A percentile compares a stretch with the other conserved stretches of the same genome.
Evolutionary conservation across 352 stramenopile species (phyloP).

Genomic region (Saprolegnia diclina): DNA sequence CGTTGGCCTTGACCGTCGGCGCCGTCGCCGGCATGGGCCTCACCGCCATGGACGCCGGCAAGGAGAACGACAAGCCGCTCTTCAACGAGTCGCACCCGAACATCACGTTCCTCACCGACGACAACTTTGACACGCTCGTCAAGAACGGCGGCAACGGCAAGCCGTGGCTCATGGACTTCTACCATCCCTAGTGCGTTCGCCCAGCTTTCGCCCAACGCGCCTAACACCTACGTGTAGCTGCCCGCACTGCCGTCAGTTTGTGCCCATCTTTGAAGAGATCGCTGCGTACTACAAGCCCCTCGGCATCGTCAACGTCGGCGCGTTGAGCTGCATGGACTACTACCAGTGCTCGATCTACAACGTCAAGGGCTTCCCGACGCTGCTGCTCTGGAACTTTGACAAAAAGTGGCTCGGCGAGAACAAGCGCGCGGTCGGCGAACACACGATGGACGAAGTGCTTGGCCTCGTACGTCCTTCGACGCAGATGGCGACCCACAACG

Average conservation of each 20-base stretch:
- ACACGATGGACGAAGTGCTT: conserved; percentile 72
- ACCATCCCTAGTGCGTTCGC: conserved; percentile 72
- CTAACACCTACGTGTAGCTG: conserved; percentile 41
- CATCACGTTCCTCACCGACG: conserved; percentile 81
- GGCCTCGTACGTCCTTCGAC: conserved; percentile 28
- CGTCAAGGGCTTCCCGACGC: conserved; percentile 76
- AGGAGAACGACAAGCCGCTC: conserved; percentile 48
- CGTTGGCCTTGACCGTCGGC: no score
- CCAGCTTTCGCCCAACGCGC: neutral
- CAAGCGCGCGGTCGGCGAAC: conserved; percentile 67
- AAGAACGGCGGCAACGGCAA: conserved; percentile 58
- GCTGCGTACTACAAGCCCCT: conserved; percentile 70
- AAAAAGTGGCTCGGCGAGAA: conserved; percentile 62
- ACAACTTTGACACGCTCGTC: conserved; percentile 57
- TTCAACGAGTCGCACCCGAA: conserved; percentile 78
- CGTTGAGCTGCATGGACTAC: conserved; percentile 82
- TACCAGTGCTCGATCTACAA: conserved; percentile 70
- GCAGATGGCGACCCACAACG: neutral
- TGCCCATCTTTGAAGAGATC: conserved; percentile 51
- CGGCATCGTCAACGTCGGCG: conserved; percentile 55
- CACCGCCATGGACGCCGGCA: neutral
- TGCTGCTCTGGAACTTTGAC: conserved; percentile 77
- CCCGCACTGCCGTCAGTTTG: conserved; percentile 76
- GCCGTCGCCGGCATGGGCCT: neutral
- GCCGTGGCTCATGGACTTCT: conserved; percentile 81